These are phyloP conservation scores for Cochlearia excelsa DNA, from an alignment of 345 rosid species.

Conservation along the genomic window DNA sequence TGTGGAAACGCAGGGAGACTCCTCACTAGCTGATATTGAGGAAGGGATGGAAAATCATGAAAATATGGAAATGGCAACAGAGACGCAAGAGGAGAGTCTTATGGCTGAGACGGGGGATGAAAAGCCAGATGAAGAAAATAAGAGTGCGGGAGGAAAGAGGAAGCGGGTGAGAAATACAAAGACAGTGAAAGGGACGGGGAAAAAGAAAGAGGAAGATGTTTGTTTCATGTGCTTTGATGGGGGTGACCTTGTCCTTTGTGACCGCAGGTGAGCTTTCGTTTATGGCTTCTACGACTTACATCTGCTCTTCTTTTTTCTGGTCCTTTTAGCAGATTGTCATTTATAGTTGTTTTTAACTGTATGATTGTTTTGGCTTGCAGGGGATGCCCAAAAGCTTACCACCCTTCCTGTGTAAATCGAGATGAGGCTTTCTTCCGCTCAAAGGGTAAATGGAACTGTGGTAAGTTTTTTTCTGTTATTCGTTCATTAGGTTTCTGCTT, in stretches of 20 bases:
- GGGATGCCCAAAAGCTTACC: slow-evolving; percentile 99
- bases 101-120: slow-evolving; percentile 34
- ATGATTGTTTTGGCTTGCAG: slow-evolving; percentile 38
- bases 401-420: slow-evolving; percentile 82
- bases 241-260: slow-evolving; percentile 92
- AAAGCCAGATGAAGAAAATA: slow-evolving; percentile 46
- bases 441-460: slow-evolving; percentile 95
- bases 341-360: slow-evolving; percentile 1
- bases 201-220: slow-evolving; percentile 91
- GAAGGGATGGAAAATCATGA: slow-evolving; percentile 39
- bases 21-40: slow-evolving; percentile 31
- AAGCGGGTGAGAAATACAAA: slow-evolving; percentile 55
- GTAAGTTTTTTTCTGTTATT: slow-evolving; percentile 47
- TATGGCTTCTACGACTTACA: slow-evolving; percentile 13
- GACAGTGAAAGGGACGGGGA: slow-evolving; percentile 46
- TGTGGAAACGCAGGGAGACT: slow-evolving; percentile 30
- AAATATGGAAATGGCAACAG: slow-evolving; percentile 25
- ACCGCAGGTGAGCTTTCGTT: slow-evolving; percentile 66
- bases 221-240: slow-evolving; percentile 99
- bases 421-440: slow-evolving; percentile 87
- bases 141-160: slow-evolving; percentile 62
- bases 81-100: slow-evolving; percentile 34
- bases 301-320: slow-evolving; percentile 11
- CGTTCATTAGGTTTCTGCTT: slow-evolving; percentile 10
- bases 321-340: slow-evolving; percentile 7